Percentiles rank a stretch among this genome's conserved stretches.
Conservation (phyloP, 331 rosid species). For the Pyracantha coccinea region DNA sequence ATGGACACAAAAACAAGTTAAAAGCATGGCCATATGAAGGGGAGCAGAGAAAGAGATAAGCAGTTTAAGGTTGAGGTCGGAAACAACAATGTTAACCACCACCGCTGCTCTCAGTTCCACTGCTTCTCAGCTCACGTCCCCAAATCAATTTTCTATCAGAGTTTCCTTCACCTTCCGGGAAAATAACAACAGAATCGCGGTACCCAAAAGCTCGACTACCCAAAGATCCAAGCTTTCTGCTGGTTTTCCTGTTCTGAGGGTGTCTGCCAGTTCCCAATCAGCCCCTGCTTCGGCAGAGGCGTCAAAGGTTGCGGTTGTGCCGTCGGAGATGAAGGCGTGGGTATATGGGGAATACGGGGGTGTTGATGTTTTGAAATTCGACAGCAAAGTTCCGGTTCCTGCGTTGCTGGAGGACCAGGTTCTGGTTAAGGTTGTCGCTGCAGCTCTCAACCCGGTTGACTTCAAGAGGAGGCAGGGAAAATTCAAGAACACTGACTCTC, state of each 20-base stretch:
- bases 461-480: constrained; percentile 79
- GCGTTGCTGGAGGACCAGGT: constrained; percentile 76
- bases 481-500: constrained; percentile 82
- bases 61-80: constrained; percentile 24
- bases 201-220: neutral
- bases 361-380: constrained; percentile 69
- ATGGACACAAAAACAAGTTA: neutral
- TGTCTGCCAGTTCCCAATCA: constrained; percentile 53
- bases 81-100: constrained; percentile 14
- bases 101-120: constrained; percentile 40
- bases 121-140: constrained; percentile 32
- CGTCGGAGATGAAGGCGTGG: constrained; percentile 90
- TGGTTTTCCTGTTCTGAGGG: constrained; percentile 11
- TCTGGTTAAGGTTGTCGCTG: constrained; percentile 61
- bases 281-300: constrained; percentile 51
- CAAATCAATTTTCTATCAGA: constrained; percentile 18
- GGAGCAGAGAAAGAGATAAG: constrained; percentile 32
- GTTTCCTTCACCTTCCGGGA: constrained; percentile 41
- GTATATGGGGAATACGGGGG: constrained; percentile 76
- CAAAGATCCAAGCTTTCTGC: neutral
- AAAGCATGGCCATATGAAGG: neutral
- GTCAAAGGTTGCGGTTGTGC: constrained; percentile 30
- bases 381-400: constrained; percentile 53
- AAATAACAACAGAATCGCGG: constrained; percentile 9
- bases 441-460: constrained; percentile 94